Evolutionary conservation across 371 early-diverging fungal genomes (phyloP).

Genomic region (Mucor saturninus): DNA sequence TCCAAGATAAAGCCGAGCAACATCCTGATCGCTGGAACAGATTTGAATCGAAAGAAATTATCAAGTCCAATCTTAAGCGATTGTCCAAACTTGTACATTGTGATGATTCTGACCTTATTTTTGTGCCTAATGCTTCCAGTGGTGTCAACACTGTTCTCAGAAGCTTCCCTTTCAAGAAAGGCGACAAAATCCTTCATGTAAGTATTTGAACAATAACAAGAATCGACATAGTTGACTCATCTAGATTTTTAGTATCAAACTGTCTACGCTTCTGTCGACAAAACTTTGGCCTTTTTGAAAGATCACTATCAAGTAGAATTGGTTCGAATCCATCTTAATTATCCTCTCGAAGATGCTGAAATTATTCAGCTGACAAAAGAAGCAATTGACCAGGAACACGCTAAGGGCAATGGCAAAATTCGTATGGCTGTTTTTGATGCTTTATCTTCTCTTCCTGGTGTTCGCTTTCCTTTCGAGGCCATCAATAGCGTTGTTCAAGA

Average conservation of each 20-base stretch:
- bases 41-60: constrained; percentile 4
- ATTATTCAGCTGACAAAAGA: constrained; percentile 35
- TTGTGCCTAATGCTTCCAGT: constrained; percentile 43
- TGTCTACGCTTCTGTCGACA: constrained; percentile 40
- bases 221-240: neutral
- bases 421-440: constrained; percentile 58
- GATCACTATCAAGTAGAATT: constrained; percentile 39
- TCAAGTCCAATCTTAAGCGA: constrained; percentile 10
- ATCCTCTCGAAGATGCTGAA: constrained; percentile 40
- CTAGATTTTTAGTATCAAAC: constrained; percentile 32
- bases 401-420: constrained; percentile 35
- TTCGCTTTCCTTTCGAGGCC: constrained; percentile 63
- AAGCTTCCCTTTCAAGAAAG: constrained; percentile 47
- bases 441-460: constrained; percentile 59
- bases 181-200: constrained; percentile 46
- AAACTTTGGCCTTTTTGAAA: constrained; percentile 38
- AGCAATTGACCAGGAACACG: constrained; percentile 35
- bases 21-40: constrained; percentile 29
- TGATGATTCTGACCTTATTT: constrained; percentile 38
- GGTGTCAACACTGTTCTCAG: constrained; percentile 47
- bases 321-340: constrained; percentile 33
- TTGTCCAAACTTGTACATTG: constrained; percentile 35
- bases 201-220: neutral
- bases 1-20: constrained; percentile 18
- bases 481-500: constrained; percentile 53